phyloP scores from a whole-genome alignment of 306 rosid species.

The Vigna reflexopilosa region DNA sequence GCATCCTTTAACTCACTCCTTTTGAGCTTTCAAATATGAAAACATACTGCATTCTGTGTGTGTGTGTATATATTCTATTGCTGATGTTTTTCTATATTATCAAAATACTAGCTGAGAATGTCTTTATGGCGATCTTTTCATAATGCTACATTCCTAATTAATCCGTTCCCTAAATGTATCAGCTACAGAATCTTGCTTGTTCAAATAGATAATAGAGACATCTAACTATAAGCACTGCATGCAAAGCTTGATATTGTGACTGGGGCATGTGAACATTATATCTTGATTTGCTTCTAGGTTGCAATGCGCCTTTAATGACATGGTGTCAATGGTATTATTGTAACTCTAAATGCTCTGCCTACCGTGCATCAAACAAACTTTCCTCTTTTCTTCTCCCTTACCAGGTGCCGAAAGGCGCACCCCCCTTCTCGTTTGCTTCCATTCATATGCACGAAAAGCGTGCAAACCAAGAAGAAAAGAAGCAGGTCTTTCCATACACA shows the following conservation, averaged over 20 bases:
- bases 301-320: not conserved
- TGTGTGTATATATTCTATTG: slow-evolving; percentile 16
- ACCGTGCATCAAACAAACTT: not conserved
- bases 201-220: slow-evolving; percentile 20
- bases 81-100: slow-evolving; percentile 19
- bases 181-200: slow-evolving; percentile 1
- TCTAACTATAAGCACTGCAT: not conserved
- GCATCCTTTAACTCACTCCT: not conserved
- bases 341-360: not conserved
- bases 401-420: too few relatives aligned
- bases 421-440: too few relatives aligned
- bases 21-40: slow-evolving; percentile 6
- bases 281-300: not conserved
- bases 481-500: too few relatives aligned
- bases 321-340: not conserved
- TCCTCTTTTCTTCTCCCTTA: not conserved
- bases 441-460: too few relatives aligned
- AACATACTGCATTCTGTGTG: not conserved
- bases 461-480: too few relatives aligned
- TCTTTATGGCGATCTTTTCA: not conserved
- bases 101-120: slow-evolving; percentile 7
- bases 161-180: not conserved
- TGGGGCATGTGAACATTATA: not conserved
- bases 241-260: slow-evolving; percentile 4
- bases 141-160: not conserved